Evolutionary conservation across 2,329 filamentous ascomycete species (phyloP).

Genomic region (Cordyceps fumosorosea): DNA sequence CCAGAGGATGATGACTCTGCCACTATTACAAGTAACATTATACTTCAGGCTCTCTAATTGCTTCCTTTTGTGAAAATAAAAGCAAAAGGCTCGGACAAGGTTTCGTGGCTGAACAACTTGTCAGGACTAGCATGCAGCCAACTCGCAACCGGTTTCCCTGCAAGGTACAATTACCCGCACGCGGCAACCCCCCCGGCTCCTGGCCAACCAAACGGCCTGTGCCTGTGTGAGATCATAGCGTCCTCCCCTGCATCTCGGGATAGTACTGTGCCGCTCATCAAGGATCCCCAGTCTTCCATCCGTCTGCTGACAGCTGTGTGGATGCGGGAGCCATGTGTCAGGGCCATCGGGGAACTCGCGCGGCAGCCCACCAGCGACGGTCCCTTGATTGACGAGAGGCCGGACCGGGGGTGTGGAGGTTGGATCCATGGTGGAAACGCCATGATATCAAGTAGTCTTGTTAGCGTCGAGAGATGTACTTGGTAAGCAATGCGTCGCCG

Average conservation of each 20-base stretch:
- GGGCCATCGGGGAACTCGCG: not conserved
- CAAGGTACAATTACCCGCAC: not conserved
- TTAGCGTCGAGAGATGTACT: not conserved
- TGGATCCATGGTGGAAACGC: not conserved
- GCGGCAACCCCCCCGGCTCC: not conserved
- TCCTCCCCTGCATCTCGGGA: not conserved
- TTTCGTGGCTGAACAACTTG: not conserved
- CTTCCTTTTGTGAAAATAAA: not conserved
- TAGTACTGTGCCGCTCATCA: not conserved
- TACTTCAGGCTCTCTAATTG: not conserved
- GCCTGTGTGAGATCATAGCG: not conserved
- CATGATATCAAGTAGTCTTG: not conserved
- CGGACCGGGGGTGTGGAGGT: slow-evolving; percentile 1
- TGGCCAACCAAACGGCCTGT: not conserved
- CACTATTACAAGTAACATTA: not conserved
- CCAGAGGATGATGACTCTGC: not conserved
- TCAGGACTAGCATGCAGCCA: not conserved
- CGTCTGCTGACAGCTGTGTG: not conserved
- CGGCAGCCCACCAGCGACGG: not conserved
- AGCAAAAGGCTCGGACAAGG: not conserved
- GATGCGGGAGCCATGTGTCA: not conserved
- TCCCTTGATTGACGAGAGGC: not conserved
- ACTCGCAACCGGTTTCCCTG: not conserved
- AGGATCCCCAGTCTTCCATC: too few relatives aligned
- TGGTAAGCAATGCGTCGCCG: not conserved